phyloP scores from a whole-genome alignment of 768 basidiomycete species.

The Guyanaporus albipodus region DNA sequence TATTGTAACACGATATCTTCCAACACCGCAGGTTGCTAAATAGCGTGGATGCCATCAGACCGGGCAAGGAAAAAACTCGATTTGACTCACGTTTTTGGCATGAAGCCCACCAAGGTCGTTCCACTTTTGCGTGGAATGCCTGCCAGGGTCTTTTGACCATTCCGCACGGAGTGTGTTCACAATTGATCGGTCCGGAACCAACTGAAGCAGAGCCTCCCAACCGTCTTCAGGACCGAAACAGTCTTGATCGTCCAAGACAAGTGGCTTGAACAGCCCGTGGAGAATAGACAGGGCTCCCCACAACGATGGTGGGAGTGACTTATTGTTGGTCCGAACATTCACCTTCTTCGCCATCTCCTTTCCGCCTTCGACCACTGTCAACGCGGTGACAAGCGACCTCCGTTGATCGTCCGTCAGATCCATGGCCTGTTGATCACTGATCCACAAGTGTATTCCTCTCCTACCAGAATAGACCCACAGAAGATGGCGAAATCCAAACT shows the following conservation, averaged over 20 bases:
- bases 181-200: slow-evolving; percentile 63
- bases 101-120: slow-evolving; percentile 46
- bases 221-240: slow-evolving; percentile 69
- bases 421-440: slow-evolving; percentile 86
- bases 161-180: slow-evolving; percentile 46
- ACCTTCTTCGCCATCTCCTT: slow-evolving; percentile 81
- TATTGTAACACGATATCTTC: slow-evolving; percentile 92
- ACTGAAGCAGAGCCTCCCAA: slow-evolving; percentile 67
- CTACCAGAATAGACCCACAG: slow-evolving; percentile 99
- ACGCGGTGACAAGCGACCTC: slow-evolving; percentile 77
- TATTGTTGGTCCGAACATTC: slow-evolving; percentile 53
- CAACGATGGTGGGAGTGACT: slow-evolving; percentile 67
- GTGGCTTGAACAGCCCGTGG: slow-evolving; percentile 50
- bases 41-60: background rate
- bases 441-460: slow-evolving; percentile 98
- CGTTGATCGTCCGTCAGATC: slow-evolving; percentile 89
- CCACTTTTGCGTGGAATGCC: slow-evolving; percentile 74
- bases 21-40: slow-evolving; percentile 43
- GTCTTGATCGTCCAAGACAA: slow-evolving; percentile 82
- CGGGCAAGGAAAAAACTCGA: background rate
- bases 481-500: slow-evolving; percentile 87
- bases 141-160: slow-evolving; percentile 54
- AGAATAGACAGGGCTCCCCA: slow-evolving; percentile 52
- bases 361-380: slow-evolving; percentile 79
- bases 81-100: slow-evolving; percentile 27